A percentile compares a stretch with the other conserved stretches of the same genome.
Conservation (phyloP, 805 yeast genomes). For the Candida berthetii region DNA sequence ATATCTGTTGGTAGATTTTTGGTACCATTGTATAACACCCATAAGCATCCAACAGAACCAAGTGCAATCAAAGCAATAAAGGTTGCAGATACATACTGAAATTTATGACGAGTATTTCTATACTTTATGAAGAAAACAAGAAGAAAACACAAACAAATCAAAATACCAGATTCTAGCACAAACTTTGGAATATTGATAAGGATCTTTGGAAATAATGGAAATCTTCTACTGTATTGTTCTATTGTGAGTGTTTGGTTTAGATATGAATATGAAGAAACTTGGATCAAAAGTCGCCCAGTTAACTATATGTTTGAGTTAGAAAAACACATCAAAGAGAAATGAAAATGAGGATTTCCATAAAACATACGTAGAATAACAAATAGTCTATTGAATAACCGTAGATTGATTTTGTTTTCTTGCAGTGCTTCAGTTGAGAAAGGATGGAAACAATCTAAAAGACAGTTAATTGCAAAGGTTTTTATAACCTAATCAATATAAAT, state of each 20-base stretch:
- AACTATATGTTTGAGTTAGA: conserved; percentile 1
- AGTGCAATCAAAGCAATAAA: conserved; percentile 1
- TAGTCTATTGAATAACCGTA: conserved; percentile 33
- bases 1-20: conserved; percentile 5
- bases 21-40: conserved; percentile 2
- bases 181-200: conserved; percentile 2
- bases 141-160: conserved; percentile 1
- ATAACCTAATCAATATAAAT: too few species aligned
- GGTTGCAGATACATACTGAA: conserved; percentile 29
- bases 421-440: conserved; percentile 11
- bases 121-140: conserved; percentile 7
- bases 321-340: neutral
- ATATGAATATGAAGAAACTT: conserved; percentile 1
- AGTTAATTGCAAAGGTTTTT: neutral
- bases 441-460: neutral
- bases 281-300: neutral
- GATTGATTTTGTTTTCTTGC: conserved; percentile 23
- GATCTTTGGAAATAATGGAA: conserved; percentile 25
- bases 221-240: conserved; percentile 23
- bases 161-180: neutral
- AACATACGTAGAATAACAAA: conserved; percentile 14
- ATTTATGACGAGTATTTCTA: conserved; percentile 24
- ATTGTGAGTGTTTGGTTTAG: conserved; percentile 5
- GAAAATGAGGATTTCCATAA: neutral
- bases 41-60: neutral